phyloP scores from a whole-genome alignment of 768 basidiomycete genomes.

The Mycena rebaudengoi region DNA sequence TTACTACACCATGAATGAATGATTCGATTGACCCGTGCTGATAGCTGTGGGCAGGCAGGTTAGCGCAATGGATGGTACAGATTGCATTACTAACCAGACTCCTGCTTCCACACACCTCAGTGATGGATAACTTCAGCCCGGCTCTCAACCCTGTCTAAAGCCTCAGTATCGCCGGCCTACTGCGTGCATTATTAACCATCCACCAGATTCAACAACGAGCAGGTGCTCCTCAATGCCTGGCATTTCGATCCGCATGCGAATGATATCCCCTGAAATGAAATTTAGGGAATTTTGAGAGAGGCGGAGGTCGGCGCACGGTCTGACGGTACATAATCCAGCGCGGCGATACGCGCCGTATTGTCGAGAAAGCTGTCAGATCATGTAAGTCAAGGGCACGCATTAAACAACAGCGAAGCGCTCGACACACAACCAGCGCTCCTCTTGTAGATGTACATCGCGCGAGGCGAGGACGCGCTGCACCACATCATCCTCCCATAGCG shows the following conservation, averaged over 20 bases:
- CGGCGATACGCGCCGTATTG: conserved; percentile 55
- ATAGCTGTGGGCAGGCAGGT: neutral
- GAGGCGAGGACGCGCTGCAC: conserved; percentile 50
- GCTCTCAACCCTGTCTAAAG: conserved; percentile 24
- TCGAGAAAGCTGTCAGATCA: conserved; percentile 54
- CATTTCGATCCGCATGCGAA: conserved; percentile 62
- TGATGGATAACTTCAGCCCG: conserved; percentile 61
- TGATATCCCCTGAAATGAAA: conserved; percentile 51
- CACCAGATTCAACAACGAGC: conserved; percentile 55
- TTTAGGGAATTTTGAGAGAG: neutral
- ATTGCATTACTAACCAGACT: conserved; percentile 23
- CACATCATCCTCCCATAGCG: conserved; percentile 56
- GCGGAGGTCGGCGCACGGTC: conserved; percentile 45
- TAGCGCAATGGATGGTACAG: neutral
- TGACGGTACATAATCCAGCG: conserved; percentile 53
- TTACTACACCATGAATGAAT: neutral
- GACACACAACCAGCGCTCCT: conserved; percentile 60
- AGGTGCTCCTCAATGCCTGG: conserved; percentile 64
- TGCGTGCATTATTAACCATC: neutral
- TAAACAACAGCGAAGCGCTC: neutral
- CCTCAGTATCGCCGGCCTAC: neutral
- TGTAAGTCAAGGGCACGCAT: neutral
- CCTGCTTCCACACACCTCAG: conserved; percentile 63
- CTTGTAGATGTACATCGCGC: conserved; percentile 51
- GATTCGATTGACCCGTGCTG: conserved; percentile 1